These are phyloP conservation scores for Ramaria sp. DNA, from an alignment of 768 basidiomycete genomes.

Conservation along the genomic window DNA sequence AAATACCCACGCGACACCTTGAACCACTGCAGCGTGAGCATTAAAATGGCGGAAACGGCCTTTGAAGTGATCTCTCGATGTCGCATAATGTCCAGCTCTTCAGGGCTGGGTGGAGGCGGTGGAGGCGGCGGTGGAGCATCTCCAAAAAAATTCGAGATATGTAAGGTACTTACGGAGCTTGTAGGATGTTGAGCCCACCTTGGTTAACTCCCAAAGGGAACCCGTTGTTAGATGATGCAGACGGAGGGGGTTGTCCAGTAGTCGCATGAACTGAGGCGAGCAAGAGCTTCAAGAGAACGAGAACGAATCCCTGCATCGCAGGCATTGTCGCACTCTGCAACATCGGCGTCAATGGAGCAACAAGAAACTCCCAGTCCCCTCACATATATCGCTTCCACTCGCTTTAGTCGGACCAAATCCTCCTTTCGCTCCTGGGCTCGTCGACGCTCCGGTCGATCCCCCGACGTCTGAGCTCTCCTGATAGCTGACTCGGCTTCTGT, in stretches of 20 bases:
- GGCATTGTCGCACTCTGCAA: slow-evolving; percentile 72
- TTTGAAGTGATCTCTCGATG: slow-evolving; percentile 98
- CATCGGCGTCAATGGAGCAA: slow-evolving; percentile 2
- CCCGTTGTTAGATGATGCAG: slow-evolving; percentile 48
- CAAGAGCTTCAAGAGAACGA: slow-evolving; percentile 86
- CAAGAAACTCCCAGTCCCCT: slow-evolving; percentile 19
- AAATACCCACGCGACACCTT: slow-evolving; percentile 83
- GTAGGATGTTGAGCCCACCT: slow-evolving; percentile 31
- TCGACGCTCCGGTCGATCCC: slow-evolving; percentile 39
- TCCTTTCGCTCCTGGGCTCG: slow-evolving; percentile 60
- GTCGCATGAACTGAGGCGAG: slow-evolving; percentile 83
- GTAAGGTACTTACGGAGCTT: neutral
- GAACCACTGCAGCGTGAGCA: slow-evolving; percentile 93
- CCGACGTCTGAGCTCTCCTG: slow-evolving; percentile 30
- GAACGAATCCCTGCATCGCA: slow-evolving; percentile 79
- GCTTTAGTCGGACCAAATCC: slow-evolving; percentile 77
- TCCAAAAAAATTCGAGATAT: neutral
- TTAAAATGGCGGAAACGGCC: slow-evolving; percentile 88
- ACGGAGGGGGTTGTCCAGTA: slow-evolving; percentile 50
- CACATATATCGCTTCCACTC: slow-evolving; percentile 92
- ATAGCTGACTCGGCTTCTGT: slow-evolving; percentile 48
- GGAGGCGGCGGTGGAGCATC: slow-evolving; percentile 30
- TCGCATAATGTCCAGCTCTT: slow-evolving; percentile 87
- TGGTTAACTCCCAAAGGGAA: slow-evolving; percentile 66
- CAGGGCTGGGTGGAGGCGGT: slow-evolving; percentile 61